Conservation (phyloP, 495 filamentous ascomycete genomes). For the Zalerion maritima region DNA sequence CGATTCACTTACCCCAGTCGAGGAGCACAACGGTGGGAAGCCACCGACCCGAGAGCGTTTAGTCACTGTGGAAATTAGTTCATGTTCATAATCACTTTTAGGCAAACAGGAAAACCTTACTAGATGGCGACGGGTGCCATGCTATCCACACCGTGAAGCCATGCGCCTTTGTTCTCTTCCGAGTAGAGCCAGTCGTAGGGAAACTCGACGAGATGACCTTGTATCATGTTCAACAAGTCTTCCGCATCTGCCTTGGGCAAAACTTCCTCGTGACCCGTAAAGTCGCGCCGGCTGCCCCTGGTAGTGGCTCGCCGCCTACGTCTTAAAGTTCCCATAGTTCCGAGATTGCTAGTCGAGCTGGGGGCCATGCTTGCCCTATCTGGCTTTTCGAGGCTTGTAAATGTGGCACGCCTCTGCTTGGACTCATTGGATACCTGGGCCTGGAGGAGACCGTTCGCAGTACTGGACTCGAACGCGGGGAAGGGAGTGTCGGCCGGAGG, state of each 20-base stretch:
- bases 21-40: background rate
- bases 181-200: constrained; percentile 88
- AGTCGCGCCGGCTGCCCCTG: constrained; percentile 55
- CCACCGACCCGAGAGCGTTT: background rate
- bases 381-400: constrained; percentile 27
- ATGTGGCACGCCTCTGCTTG: constrained; percentile 28
- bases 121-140: constrained; percentile 95
- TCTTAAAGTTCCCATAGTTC: constrained; percentile 20
- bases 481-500: constrained; percentile 15
- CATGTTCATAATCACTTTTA: constrained; percentile 1
- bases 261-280: constrained; percentile 56
- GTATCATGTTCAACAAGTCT: constrained; percentile 63
- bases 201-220: constrained; percentile 81
- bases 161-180: constrained; percentile 86
- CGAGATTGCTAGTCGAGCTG: constrained; percentile 10
- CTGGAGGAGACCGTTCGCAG: constrained; percentile 9
- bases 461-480: constrained; percentile 14
- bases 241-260: constrained; percentile 61
- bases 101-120: constrained; percentile 39
- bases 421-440: constrained; percentile 14
- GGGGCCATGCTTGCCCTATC: constrained; percentile 15
- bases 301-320: constrained; percentile 61
- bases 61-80: constrained; percentile 1
- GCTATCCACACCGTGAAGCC: constrained; percentile 92
- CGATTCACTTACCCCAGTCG: no score